Base-by-base conservation (phyloP, 2,329 filamentous ascomycete genomes). In the Aspergillus novoparasiticus region DNA sequence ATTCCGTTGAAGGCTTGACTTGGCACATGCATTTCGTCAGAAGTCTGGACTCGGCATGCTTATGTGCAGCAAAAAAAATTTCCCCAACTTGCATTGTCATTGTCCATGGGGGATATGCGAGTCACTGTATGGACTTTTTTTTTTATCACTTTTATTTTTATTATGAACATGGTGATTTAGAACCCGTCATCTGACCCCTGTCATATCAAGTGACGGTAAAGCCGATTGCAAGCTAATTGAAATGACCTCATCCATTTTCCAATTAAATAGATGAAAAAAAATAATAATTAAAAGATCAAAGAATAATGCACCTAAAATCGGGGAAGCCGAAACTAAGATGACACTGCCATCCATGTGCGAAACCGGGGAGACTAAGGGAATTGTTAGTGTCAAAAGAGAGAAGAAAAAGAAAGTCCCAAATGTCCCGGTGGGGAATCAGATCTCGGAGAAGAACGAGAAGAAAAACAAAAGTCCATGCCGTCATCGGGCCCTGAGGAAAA, bases 271-370 rank as follows among this genome's bases (percentile, higher is more conserved):
- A 28, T 28, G 6, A 4, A 1, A 28, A 28, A 19, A 26, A 21
- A 34, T 39, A 36, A 34, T 3, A 57, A 53, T 30, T 11, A 26
- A 59, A 59, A 53, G 23, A 50, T 28, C 3, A 30, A 48, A 48
- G 3, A 16, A 8, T 26, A 28, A 50, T 50, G 23, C 46, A 30
- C 46, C 46, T 28, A 50, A 28, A 28, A 16, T 50, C 57, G 57
- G 57, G 34, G 57, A 59, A 53, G 57, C 45, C 57, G 57, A 59
- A 21, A 34, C 56, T 58, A 48, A 23, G 16, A 36, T 55, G 48
- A 46, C 60, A 58, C 46, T 45, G 55, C 60, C 60, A 45, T 48
- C n/a, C 26, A 28, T 50, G 46, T 50, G 46, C 45, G 21, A 26
- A 48, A 48, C 10, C 23, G 10, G 45, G 45, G 21, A 36, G 23